Evolutionary conservation across 208 protist genomes (phyloP), one percentile per base, ranked within the genome.

Genomic region (Leishmania arabica): DNA sequence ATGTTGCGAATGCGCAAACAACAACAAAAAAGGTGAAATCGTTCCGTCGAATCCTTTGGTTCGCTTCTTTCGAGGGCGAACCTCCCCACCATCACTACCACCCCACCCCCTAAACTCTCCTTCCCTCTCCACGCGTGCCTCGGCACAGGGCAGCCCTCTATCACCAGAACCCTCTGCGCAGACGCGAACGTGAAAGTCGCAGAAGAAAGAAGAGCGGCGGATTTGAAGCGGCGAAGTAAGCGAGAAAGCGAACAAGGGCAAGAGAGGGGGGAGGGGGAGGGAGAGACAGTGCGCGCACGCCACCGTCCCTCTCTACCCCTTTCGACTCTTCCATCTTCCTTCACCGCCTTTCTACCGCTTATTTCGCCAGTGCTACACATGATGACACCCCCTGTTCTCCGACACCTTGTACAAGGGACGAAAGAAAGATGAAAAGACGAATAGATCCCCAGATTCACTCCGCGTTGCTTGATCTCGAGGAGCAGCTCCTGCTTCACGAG

Each of bases 381-480:
- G 56, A 19, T 62, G 56, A 13, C 56, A 62, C 62, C n/a, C 62
- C 62, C 62, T 15, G 24, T n/a, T 68, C 62, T 40, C 31, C 13
- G 27, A 15, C 9, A 37, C 31, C 31, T 34, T 31, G 8, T 40
- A 17, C 19, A 74, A 53, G 27, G 17, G 27, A 34, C 13, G 47
- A 34, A 56, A 21, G 24, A 13, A 74, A 15, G 8, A 74, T 19
- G 1, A 47, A 27, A 47, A 11, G 64, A 42, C 15, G 34, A 42
- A 69, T 34, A 42, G 86, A 97, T 97, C 75, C 92, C 94, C 71
- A 95, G 94, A 19, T 95, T 95, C 51, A 97, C 88, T 40, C 89
- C 85, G 79, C 88, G 91, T 82, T 89, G 96, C 77, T 90, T 86
- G 75, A 89, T 90, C 81, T 97, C 93, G 66, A 91, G 91, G 27